phyloP scores from a whole-genome alignment of 2,329 filamentous ascomycete genomes.

The Fusarium agapanthi region DNA sequence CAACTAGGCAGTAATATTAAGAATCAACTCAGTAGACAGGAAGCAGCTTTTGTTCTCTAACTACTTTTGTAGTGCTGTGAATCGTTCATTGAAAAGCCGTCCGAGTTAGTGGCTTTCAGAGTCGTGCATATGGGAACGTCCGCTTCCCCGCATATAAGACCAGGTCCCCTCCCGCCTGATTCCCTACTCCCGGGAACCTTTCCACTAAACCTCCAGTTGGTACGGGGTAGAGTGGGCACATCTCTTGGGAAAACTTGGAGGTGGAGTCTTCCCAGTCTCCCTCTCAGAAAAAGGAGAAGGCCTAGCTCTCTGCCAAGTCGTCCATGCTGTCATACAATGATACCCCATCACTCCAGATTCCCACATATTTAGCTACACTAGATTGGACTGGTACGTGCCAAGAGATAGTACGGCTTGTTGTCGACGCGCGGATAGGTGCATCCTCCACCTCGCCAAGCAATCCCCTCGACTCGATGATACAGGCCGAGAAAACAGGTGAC shows the following conservation, averaged over 20 bases:
- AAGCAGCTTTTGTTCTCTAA: neutral
- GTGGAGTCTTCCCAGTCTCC: neutral
- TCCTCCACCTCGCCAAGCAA: neutral
- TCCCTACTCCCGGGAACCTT: neutral
- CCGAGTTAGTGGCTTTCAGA: neutral
- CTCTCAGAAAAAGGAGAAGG: neutral
- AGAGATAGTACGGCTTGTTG: neutral
- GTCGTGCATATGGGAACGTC: neutral
- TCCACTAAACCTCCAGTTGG: neutral
- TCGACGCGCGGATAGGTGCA: neutral
- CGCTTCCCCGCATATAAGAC: neutral
- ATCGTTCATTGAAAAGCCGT: neutral
- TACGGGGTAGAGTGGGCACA: neutral
- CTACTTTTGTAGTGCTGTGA: neutral
- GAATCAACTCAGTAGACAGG: accelerated
- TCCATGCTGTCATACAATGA: neutral
- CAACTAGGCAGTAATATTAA: too few species aligned
- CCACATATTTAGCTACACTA: too few species aligned
- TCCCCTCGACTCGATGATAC: neutral
- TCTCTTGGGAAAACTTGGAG: neutral
- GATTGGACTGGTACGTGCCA: neutral
- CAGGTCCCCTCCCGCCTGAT: too few species aligned
- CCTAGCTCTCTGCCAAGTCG: neutral
- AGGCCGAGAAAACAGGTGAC: neutral
- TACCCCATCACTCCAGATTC: neutral